These are phyloP conservation scores for Boletus eberwhitei DNA, from an alignment of 768 basidiomycete species.

Conservation along the genomic window DNA sequence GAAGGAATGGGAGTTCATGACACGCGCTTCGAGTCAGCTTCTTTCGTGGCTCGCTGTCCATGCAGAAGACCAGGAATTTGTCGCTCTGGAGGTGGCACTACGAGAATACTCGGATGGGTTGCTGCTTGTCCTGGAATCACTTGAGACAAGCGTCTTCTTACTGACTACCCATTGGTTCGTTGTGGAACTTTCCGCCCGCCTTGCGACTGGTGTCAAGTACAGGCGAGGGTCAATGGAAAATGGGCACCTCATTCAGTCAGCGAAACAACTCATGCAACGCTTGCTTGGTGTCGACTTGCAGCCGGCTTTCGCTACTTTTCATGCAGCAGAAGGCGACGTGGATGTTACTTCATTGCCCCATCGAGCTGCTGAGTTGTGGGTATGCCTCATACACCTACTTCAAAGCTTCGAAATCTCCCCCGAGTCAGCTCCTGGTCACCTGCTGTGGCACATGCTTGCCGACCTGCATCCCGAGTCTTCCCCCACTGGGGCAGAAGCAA, in stretches of 20 bases:
- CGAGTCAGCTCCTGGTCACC: constrained; percentile 26
- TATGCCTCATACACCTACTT: constrained; percentile 63
- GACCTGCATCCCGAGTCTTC: constrained; percentile 30
- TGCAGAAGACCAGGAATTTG: constrained; percentile 33
- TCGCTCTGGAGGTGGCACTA: constrained; percentile 31
- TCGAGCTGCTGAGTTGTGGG: constrained; percentile 66
- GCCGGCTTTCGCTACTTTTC: constrained; percentile 17
- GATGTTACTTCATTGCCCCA: constrained; percentile 39
- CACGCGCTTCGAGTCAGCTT: constrained; percentile 42
- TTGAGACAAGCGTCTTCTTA: constrained; percentile 33
- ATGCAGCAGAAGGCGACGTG: constrained; percentile 15
- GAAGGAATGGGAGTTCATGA: constrained; percentile 39
- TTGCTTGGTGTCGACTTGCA: constrained; percentile 56
- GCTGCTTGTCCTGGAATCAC: constrained; percentile 37
- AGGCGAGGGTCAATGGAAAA: constrained; percentile 28
- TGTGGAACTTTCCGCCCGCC: constrained; percentile 52
- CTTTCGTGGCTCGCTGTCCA: constrained; percentile 44
- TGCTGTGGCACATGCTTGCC: constrained; percentile 47
- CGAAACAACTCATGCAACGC: constrained; percentile 42
- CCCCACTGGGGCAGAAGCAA: constrained; percentile 39
- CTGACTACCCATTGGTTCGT: constrained; percentile 60
- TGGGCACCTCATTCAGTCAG: constrained; percentile 23
- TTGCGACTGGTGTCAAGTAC: constrained; percentile 27
- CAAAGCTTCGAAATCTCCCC: constrained; percentile 20
- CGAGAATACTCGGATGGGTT: constrained; percentile 38